Percentiles rank a stretch among this genome's conserved stretches.
Evolutionary conservation across 2,329 filamentous ascomycete genomes (phyloP).

Genomic region (Aspergillus ochraceus): DNA sequence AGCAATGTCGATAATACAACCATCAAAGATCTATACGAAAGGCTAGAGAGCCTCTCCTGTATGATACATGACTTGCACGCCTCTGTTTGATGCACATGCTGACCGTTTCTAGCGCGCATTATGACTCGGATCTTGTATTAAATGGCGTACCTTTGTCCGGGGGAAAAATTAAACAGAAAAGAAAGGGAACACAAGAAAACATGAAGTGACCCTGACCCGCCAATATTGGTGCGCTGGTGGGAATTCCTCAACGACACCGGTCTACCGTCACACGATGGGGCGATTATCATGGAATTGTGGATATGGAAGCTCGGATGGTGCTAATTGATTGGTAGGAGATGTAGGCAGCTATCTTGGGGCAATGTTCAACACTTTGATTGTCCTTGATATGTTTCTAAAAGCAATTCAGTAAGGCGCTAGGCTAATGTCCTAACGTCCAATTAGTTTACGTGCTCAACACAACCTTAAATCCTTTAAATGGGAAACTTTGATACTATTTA

Average conservation of each 20-base stretch:
- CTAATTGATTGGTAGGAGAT: not conserved
- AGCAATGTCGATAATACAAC: slow-evolving; percentile 78
- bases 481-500: not conserved
- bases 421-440: not conserved
- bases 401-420: not conserved
- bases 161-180: not conserved
- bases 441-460: not conserved
- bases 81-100: not conserved
- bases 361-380: not conserved
- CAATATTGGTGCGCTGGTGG: not conserved
- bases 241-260: slow-evolving; percentile 18
- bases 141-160: not conserved
- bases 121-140: slow-evolving; percentile 49
- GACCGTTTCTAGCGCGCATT: slow-evolving; percentile 39
- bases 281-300: not conserved
- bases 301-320: not conserved
- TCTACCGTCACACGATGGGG: not conserved
- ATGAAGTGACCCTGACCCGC: not conserved
- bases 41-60: slow-evolving; percentile 78
- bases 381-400: not conserved
- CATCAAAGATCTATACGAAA: slow-evolving; percentile 82
- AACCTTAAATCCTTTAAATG: not conserved
- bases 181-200: not conserved
- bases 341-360: not conserved
- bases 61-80: slow-evolving; percentile 43